Percentiles rank a stretch among this genome's conserved stretches.
phyloP scores from a whole-genome alignment of 108 stramenopile species.

The Skeletonema costatum region DNA sequence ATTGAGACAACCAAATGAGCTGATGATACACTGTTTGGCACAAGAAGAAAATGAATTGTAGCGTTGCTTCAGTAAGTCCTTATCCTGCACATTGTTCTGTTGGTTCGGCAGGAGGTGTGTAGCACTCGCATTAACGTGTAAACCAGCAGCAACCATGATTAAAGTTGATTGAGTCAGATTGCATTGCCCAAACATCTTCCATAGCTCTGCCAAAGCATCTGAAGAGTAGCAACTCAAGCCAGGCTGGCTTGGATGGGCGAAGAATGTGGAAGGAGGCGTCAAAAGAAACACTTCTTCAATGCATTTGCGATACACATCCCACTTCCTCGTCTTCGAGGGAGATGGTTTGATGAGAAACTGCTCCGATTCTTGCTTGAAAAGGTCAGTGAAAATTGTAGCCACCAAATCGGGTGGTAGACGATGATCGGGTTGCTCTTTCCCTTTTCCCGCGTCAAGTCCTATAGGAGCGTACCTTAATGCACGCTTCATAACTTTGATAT shows the following conservation, averaged over 20 bases:
- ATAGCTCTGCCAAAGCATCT: slow-evolving; percentile 26
- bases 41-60: slow-evolving; percentile 27
- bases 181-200: slow-evolving; percentile 35
- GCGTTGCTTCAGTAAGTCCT: slow-evolving; percentile 10
- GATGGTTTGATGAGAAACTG: slow-evolving; percentile 31
- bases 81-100: neutral
- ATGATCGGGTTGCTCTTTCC: neutral
- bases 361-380: slow-evolving; percentile 37
- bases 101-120: neutral
- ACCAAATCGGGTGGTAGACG: slow-evolving; percentile 4
- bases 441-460: neutral
- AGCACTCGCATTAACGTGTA: slow-evolving; percentile 36
- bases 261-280: slow-evolving; percentile 30
- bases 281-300: slow-evolving; percentile 28
- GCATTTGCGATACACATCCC: slow-evolving; percentile 40
- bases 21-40: slow-evolving; percentile 36
- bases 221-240: slow-evolving; percentile 22
- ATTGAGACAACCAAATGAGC: slow-evolving; percentile 1
- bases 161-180: slow-evolving; percentile 14
- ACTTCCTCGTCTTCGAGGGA: slow-evolving; percentile 31
- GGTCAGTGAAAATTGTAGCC: slow-evolving; percentile 26
- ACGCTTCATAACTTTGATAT: slow-evolving; percentile 19
- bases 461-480: neutral
- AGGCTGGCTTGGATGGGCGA: slow-evolving; percentile 13
- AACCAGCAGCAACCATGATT: slow-evolving; percentile 45